Evolutionary conservation across 768 basidiomycete species (phyloP).

Genomic region (Exidia glandulosa): DNA sequence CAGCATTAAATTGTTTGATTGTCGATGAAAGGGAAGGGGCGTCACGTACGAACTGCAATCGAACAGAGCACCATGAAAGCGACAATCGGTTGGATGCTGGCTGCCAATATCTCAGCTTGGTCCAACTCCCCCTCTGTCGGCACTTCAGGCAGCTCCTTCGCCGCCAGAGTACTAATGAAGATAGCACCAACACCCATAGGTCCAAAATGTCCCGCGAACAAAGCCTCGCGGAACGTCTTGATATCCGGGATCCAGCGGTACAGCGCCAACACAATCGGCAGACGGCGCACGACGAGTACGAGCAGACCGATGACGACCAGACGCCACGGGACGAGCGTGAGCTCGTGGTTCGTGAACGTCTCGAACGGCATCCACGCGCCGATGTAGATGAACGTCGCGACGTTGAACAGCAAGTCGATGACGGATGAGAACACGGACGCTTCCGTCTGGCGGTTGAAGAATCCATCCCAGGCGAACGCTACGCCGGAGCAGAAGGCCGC

Average conservation of each 20-base stretch:
- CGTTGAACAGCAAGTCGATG: constrained; percentile 50
- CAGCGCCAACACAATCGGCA: constrained; percentile 73
- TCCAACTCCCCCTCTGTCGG: constrained; percentile 34
- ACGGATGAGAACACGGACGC: constrained; percentile 93
- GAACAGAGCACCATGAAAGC: constrained; percentile 91
- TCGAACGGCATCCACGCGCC: constrained; percentile 97
- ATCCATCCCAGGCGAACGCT: constrained; percentile 94
- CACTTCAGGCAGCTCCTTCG: constrained; percentile 38
- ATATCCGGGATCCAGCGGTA: constrained; percentile 93
- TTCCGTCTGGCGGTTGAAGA: constrained; percentile 88
- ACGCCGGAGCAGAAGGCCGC: constrained; percentile 92
- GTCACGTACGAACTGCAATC: constrained; percentile 46
- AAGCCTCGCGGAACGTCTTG: constrained; percentile 85
- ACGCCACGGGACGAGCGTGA: constrained; percentile 73
- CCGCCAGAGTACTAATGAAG: constrained; percentile 83
- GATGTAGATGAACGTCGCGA: constrained; percentile 75
- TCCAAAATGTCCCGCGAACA: constrained; percentile 94
- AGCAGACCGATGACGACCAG: constrained; percentile 74
- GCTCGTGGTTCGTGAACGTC: constrained; percentile 51
- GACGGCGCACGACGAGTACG: constrained; percentile 69
- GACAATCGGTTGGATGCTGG: constrained; percentile 84
- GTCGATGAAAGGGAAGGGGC: neutral
- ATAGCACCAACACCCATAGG: constrained; percentile 82
- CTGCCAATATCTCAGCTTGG: constrained; percentile 55
- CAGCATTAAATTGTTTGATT: neutral